These are phyloP conservation scores for Colletotrichum gigasporum DNA, from an alignment of 2,329 filamentous ascomycete genomes.

Conservation along the genomic window DNA sequence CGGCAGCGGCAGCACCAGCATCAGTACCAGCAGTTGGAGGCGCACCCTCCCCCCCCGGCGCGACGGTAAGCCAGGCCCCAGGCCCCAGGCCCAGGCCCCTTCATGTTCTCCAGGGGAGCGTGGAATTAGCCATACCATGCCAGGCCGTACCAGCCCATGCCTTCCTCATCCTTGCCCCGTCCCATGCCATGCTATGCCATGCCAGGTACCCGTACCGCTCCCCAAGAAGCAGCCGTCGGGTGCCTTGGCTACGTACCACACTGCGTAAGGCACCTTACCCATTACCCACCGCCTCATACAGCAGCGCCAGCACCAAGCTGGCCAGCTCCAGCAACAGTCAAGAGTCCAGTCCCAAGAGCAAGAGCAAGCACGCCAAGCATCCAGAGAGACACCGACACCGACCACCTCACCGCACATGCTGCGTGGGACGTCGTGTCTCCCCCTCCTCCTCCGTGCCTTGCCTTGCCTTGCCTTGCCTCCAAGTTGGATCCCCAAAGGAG, in stretches of 20 bases:
- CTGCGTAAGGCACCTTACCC: constrained; percentile 7
- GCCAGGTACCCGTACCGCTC: constrained; percentile 29
- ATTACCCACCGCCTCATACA: constrained; percentile 4
- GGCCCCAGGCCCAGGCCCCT: constrained; percentile 13
- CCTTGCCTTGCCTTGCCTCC: too few relatives aligned
- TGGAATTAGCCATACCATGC: constrained; percentile 23
- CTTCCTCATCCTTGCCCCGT: constrained; percentile 19
- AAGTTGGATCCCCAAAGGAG: too few relatives aligned
- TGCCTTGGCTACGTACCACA: constrained; percentile 1
- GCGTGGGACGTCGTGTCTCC: too few relatives aligned
- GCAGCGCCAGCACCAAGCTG: neutral
- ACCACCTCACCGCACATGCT: too few relatives aligned
- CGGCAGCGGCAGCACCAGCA: constrained; percentile 4
- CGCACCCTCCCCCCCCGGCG: constrained; percentile 20
- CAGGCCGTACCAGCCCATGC: constrained; percentile 14
- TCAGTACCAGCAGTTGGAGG: constrained; percentile 1
- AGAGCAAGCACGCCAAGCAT: neutral
- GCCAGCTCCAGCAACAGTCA: too few relatives aligned
- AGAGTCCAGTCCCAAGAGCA: neutral
- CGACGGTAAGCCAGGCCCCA: constrained; percentile 13
- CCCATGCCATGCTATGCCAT: constrained; percentile 26
- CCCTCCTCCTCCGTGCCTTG: too few relatives aligned
- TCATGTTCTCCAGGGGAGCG: constrained; percentile 22
- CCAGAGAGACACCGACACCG: too few relatives aligned
- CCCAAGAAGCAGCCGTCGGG: constrained; percentile 6